phyloP scores from a whole-genome alignment of 306 rosid species.

The Acacia crassicarpa region DNA sequence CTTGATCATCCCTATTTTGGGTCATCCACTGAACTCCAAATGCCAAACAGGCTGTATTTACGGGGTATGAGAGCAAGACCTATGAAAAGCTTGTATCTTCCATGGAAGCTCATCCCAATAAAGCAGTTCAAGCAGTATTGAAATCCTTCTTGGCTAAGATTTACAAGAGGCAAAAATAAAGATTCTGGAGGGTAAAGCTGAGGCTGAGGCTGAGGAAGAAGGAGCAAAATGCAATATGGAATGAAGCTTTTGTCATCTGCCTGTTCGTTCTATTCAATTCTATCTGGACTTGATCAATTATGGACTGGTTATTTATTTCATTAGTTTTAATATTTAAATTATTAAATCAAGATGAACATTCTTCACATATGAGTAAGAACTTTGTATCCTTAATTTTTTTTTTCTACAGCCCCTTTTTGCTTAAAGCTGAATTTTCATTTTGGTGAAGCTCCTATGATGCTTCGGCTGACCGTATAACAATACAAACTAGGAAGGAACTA shows the following conservation, averaged over 20 bases:
- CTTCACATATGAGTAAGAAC: background rate
- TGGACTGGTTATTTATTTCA: too few species aligned
- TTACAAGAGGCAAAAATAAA: constrained; percentile 86
- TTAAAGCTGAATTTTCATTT: background rate
- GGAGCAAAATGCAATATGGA: constrained; percentile 23
- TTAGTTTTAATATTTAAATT: too few species aligned
- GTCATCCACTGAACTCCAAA: constrained; percentile 13
- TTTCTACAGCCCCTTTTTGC: background rate
- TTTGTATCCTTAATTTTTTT: background rate
- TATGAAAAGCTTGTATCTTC: constrained; percentile 61
- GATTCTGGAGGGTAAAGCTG: background rate
- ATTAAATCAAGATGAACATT: background rate
- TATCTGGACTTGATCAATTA: background rate
- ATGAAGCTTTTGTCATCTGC: background rate
- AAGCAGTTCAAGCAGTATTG: constrained; percentile 81
- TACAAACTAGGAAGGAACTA: background rate
- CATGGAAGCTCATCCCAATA: constrained; percentile 80
- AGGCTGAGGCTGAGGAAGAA: background rate
- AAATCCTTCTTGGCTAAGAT: constrained; percentile 88
- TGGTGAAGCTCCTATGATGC: background rate
- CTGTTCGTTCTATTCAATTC: background rate
- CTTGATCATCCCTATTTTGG: background rate
- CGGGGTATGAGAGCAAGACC: constrained; percentile 71
- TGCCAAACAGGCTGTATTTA: constrained; percentile 55
- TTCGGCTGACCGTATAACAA: background rate